Base-by-base conservation (phyloP, 768 basidiomycete genomes). In the Scleroderma bovista region DNA sequence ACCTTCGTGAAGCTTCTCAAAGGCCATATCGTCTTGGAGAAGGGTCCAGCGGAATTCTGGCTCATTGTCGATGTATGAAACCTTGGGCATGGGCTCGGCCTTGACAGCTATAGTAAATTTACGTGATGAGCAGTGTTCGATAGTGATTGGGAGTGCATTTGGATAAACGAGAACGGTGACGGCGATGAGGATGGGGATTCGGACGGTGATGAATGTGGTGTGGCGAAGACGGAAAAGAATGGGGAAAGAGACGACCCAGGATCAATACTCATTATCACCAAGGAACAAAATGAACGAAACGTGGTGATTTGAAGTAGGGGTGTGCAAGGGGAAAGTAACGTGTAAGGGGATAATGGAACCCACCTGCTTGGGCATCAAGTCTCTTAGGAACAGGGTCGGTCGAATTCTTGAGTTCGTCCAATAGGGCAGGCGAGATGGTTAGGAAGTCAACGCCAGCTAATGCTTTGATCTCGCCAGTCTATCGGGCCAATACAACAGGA, bases 401-500 rank as follows among this genome's bases (percentile, higher is more conserved):
- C 33, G 88, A 88, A 53, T 81, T 83, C 77, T 89, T 87, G 69
- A 99, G 87, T 73, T 98, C 84, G 65, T 97, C 91, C 53, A 97
- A 86, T 42, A 99, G 80, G 36, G 77, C 58, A 45, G 95, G 95
- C 2, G 94, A 75, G 65, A 99, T 97, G 64, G 96, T 99, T 59
- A 99, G 76, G 83, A 88, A 99, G 74, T 99, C 96, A 55, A 94
- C 90, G 57, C 96, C 96, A 46, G 95, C 93, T 48, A 99, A 82
- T 3, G 88, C 80, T 69, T 83, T 90, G 75, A 98, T 96, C 75
- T 98, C 96, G 60, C 90, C 89, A 50, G 71, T 69, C 91, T 93
- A 47, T 54, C 3, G 51, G 56, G 31, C 15, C 17, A 13, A 29
- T 29, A 5, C 9, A 9, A 9, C 26, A 29, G 9, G 11, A 29